Evolutionary conservation across 257 asterid species (phyloP).

Genomic region (Solanum commersonii): DNA sequence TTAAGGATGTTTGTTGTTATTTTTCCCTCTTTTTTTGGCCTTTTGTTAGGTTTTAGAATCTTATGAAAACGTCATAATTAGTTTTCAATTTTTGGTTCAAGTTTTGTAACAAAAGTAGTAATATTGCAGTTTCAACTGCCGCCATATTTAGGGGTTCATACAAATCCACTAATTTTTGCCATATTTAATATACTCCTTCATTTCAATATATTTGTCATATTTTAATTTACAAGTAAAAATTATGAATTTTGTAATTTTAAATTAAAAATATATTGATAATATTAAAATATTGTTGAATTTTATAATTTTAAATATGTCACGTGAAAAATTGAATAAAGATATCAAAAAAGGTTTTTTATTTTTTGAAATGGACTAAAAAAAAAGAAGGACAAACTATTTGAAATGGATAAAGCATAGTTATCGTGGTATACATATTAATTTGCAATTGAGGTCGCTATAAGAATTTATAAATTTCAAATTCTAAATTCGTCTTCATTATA

Average conservation of each 20-base stretch:
- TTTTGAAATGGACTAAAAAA: background rate
- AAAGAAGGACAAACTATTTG: background rate
- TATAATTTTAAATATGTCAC: background rate
- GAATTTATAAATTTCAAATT: background rate
- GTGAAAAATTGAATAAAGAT: background rate
- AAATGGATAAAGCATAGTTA: background rate
- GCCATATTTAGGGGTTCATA: background rate
- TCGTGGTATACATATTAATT: background rate
- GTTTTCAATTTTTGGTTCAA: background rate
- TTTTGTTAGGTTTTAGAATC: background rate
- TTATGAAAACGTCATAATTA: background rate
- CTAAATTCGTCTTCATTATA: background rate
- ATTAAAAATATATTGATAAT: no score
- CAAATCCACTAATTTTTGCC: background rate
- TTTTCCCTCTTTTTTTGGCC: background rate
- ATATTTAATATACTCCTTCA: no score
- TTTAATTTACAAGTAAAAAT: background rate
- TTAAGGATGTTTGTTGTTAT: no score
- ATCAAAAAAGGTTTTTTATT: rapidly evolving
- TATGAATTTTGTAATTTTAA: background rate
- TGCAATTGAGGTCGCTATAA: background rate
- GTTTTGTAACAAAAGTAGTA: background rate
- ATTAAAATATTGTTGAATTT: background rate
- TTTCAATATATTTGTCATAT: no score
- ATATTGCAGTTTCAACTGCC: background rate